Conservation (phyloP, 257 asterid species). For the Solanum okadae region DNA sequence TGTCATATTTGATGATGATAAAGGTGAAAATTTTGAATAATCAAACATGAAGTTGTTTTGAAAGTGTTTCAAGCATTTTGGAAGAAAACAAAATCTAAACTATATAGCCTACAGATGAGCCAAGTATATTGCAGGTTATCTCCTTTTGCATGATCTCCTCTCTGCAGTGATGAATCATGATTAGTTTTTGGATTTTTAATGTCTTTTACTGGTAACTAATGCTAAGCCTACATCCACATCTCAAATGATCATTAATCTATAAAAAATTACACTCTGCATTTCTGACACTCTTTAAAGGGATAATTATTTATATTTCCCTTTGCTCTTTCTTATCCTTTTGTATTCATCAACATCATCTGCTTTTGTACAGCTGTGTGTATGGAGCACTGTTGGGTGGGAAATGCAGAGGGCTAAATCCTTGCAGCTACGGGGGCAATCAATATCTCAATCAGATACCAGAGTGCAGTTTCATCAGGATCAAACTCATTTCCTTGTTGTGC, state of each 20-base stretch:
- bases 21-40: background rate
- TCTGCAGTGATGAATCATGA: background rate
- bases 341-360: background rate
- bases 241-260: background rate
- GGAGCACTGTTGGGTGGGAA: slow-evolving; percentile 58
- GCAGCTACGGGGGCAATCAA: slow-evolving; percentile 41
- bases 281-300: background rate
- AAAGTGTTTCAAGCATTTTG: background rate
- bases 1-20: background rate
- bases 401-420: slow-evolving; percentile 29
- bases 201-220: background rate
- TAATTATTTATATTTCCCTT: background rate
- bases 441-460: slow-evolving; percentile 40
- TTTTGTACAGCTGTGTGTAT: slow-evolving; percentile 38
- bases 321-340: background rate
- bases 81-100: background rate
- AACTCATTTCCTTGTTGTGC: slow-evolving; percentile 47
- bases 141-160: background rate
- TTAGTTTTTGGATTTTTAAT: background rate
- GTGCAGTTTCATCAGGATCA: slow-evolving; percentile 67
- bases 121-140: background rate
- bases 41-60: background rate
- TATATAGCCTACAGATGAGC: background rate
- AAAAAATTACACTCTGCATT: background rate
- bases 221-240: background rate